phyloP scores from a whole-genome alignment of 2,329 filamentous ascomycete genomes.

The Paraphoma chrysanthemicola region DNA sequence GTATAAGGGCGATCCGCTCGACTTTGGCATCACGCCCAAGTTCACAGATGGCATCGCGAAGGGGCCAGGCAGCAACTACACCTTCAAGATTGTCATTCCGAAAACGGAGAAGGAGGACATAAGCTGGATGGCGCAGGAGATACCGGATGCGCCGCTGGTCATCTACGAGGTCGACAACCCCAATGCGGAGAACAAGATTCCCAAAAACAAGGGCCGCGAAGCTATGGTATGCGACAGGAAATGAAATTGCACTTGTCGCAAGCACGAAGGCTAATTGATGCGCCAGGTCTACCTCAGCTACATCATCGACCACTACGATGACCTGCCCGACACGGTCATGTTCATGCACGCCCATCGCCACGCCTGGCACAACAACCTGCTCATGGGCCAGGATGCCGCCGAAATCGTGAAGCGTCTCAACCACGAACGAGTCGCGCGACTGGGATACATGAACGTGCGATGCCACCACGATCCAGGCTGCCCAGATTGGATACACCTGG shows the following conservation, averaged over 20 bases:
- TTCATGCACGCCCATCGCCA: constrained; percentile 64
- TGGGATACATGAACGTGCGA: constrained; percentile 67
- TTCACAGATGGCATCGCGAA: constrained; percentile 41
- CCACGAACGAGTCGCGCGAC: constrained; percentile 57
- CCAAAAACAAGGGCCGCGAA: constrained; percentile 68
- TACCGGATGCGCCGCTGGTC: constrained; percentile 46
- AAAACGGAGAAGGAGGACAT: constrained; percentile 49
- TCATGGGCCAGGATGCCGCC: constrained; percentile 58
- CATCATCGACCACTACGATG: constrained; percentile 68
- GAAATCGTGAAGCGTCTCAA: constrained; percentile 61
- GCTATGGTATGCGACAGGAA: constrained; percentile 54
- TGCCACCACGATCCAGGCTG: constrained; percentile 66
- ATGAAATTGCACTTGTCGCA: background rate
- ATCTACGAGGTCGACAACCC: constrained; percentile 63
- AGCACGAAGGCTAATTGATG: constrained; percentile 7
- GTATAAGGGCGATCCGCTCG: constrained; percentile 36
- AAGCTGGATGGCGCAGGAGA: constrained; percentile 44
- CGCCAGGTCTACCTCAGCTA: constrained; percentile 62
- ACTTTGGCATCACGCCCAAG: constrained; percentile 44
- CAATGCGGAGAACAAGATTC: constrained; percentile 56
- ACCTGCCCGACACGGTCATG: constrained; percentile 64
- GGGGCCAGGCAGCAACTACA: constrained; percentile 45
- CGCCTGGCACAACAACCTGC: constrained; percentile 67
- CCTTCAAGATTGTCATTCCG: constrained; percentile 43
- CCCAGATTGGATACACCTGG: constrained; percentile 63